Base-by-base conservation (phyloP, 2,329 filamentous ascomycete genomes). In the Fusarium pininemorale region DNA sequence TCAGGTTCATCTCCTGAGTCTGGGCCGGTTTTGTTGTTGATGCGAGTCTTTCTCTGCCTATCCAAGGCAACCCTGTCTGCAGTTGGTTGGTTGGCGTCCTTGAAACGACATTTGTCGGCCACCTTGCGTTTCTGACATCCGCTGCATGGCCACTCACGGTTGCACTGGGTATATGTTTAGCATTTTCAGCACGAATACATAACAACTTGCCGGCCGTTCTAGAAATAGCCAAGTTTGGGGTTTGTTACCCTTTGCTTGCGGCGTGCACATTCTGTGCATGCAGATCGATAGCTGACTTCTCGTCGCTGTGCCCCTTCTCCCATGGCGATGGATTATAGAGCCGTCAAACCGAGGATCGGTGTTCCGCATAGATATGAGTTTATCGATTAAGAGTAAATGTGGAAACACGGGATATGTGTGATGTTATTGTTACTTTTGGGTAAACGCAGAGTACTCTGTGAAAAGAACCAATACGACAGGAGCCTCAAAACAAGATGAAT, bases 191-290 rank as follows among this genome's bases (percentile, higher is more conserved):
- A 30, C 50, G 24, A 28, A 35, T 44, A 12, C 20, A 18, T 26
- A 38, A 38, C 18, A 48, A 32, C n/a, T 22, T 38, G 20, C 20
- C 16, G n/a, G 20, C 15, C 30, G 5, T 38, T 22, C 28, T 13
- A 30, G 22, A 24, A 14, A 32, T 51, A 28, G 20, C 37, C 38
- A 50, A 50, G 53, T 59, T 35, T 41, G 35, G 41, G 51, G 11
- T 41, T 48, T 38, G 22, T 65, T 76, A 82, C 82, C 78, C 81
- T 84, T 77, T 84, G 82, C 75, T 84, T 84, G 55, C 82, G 81
- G 22, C 82, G 80, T 42, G 80, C 76, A 63, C 82, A 87, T 75
- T 86, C 85, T 7, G 84, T 83, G 70, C 85, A 87, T 53, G 85
- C 84, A 24, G 80, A 72, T 47, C 81, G 80, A 48, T 75, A 60